phyloP scores from a whole-genome alignment of 2,329 filamentous ascomycete genomes.

The Aspergillus versicolor region DNA sequence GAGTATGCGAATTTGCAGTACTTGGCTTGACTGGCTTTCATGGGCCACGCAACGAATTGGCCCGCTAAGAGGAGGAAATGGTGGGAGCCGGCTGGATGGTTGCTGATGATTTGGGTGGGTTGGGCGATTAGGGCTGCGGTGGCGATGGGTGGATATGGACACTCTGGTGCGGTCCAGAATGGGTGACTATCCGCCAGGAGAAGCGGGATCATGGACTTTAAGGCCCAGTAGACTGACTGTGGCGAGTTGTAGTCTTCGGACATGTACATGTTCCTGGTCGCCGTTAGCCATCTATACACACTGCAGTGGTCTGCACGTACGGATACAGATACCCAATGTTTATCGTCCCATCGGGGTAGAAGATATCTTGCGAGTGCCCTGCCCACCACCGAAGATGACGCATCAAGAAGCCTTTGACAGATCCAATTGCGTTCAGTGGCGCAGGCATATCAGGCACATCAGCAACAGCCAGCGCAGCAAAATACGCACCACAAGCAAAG shows the following conservation, averaged over 20 bases:
- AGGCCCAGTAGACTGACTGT: constrained; percentile 16
- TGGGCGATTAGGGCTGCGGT: background rate
- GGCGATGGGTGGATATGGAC: background rate
- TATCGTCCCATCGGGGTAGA: constrained; percentile 7
- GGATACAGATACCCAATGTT: constrained; percentile 12
- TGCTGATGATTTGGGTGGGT: constrained; percentile 15
- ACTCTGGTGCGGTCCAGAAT: constrained; percentile 5
- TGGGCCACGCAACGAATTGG: constrained; percentile 17
- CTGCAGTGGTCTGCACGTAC: background rate
- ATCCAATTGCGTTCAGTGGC: constrained; percentile 11
- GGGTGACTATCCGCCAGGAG: background rate
- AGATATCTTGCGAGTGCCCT: constrained; percentile 5
- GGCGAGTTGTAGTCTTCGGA: constrained; percentile 19
- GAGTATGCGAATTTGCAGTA: constrained; percentile 52
- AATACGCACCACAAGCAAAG: constrained; percentile 17
- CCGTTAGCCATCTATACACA: too few species aligned
- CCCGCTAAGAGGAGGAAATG: constrained; percentile 20
- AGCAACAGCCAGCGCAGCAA: constrained; percentile 15
- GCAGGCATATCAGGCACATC: constrained; percentile 9
- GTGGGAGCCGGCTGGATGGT: constrained; percentile 12
- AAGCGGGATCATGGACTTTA: constrained; percentile 12
- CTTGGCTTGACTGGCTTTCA: constrained; percentile 36
- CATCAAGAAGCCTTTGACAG: constrained; percentile 11
- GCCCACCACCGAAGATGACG: constrained; percentile 17
- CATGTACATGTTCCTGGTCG: constrained; percentile 11